Evolutionary conservation across 1,139 yeast species (phyloP), one percentile per base, ranked within the genome.

Genomic region (Taphrina deformans): DNA sequence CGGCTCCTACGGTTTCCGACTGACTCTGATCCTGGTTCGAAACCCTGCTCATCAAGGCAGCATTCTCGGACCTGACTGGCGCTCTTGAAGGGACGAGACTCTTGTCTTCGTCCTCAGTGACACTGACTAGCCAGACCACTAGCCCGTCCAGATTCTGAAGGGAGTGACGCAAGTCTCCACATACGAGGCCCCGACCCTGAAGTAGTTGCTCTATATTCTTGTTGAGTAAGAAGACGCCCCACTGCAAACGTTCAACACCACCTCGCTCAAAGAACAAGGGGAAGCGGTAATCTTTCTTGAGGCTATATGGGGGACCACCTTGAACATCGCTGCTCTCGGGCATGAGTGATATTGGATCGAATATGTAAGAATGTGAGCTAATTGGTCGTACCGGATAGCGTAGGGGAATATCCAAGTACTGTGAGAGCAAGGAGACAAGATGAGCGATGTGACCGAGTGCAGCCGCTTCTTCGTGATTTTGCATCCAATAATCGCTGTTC

Each of bases 221-320:
- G 67, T 79, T 78, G 50, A 84, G 72, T 35, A 84, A 73, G 58
- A 79, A 77, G 7, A 82, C 75, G 0, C 81, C 87, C 70, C 82
- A 83, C 68, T 84, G 84, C 66, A 83, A 82, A 29, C 85, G 74
- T 70, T 81, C 78, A 35, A 66, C 78, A 26, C 79, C 76, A 23
- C 80, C 78, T 3, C 81, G 81, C 14, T 80, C 78, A 31, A 80
- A 76, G 78, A 84, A 83, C 55, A 83, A 71, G 1, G 86, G 86
- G 70, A 77, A 79, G 26, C 51, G 55, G 41, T 53, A 21, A 26
- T 62, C 66, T 40, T 33, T 38, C 31, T 52, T 48, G n/a, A 40
- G 24, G n/a, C 46, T 65, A n/a, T 58, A 29, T 24, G 59, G 60
- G 18, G 63, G 52, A 29, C 63, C 63, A 5, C 60, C 50, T 9